A percentile compares a stretch with the other conserved stretches of the same genome.
Evolutionary conservation across 1,284 basidiomycete species (phyloP).

Genomic region (Anthracocystis panici-leucophaei): DNA sequence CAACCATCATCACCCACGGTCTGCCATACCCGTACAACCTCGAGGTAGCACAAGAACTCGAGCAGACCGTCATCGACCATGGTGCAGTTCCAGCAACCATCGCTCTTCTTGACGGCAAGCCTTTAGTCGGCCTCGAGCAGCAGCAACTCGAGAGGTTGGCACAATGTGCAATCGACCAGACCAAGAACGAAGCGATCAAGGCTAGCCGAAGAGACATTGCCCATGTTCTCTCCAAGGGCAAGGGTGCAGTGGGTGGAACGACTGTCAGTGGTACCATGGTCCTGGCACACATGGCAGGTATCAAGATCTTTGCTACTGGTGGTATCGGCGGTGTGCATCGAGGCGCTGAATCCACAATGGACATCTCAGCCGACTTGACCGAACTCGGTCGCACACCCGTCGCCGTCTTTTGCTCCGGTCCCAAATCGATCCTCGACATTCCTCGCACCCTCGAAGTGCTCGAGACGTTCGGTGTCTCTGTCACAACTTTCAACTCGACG

Average conservation of each 20-base stretch:
- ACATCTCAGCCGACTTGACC: constrained; percentile 74
- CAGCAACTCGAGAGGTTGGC: constrained; percentile 81
- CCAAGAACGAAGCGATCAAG: constrained; percentile 74
- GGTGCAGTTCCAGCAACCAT: constrained; percentile 91
- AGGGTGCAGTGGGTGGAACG: constrained; percentile 80
- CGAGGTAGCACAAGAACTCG: constrained; percentile 79
- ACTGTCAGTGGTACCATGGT: constrained; percentile 85
- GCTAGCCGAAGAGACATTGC: constrained; percentile 89
- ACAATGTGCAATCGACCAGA: constrained; percentile 68
- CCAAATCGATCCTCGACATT: constrained; percentile 95
- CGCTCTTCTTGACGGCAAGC: constrained; percentile 82
- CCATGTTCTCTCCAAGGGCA: constrained; percentile 77
- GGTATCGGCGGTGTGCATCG: constrained; percentile 88
- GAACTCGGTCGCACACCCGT: constrained; percentile 65
- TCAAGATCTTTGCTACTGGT: constrained; percentile 70
- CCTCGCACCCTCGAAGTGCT: constrained; percentile 92
- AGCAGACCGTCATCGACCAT: constrained; percentile 80
- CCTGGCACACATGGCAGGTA: constrained; percentile 65
- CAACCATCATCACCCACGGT: constrained; percentile 90
- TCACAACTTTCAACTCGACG: constrained; percentile 81
- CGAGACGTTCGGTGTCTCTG: constrained; percentile 95
- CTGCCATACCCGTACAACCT: constrained; percentile 78
- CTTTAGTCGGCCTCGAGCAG: constrained; percentile 84
- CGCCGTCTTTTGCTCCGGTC: constrained; percentile 88
- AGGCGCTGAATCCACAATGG: constrained; percentile 88